Percentiles rank a stretch among this genome's conserved stretches.
These are phyloP conservation scores for Ceratocystis huliohia DNA, from an alignment of 2,329 filamentous ascomycete genomes.

Conservation along the genomic window DNA sequence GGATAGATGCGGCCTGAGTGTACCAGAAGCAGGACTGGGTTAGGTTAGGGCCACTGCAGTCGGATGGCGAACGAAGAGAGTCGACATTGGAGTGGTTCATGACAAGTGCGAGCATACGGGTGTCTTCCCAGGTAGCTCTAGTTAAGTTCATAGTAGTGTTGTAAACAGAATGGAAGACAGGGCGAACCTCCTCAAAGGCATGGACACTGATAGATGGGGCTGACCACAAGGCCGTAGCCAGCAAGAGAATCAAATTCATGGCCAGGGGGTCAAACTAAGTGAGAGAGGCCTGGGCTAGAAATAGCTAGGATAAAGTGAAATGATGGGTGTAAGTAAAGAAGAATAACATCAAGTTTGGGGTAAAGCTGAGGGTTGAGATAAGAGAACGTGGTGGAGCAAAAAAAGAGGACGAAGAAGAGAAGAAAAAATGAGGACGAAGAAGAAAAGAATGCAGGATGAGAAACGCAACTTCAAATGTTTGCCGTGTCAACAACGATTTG, in stretches of 20 bases:
- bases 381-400: not conserved
- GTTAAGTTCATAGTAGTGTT: slow-evolving; percentile 1
- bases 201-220: not conserved
- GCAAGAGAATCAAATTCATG: not conserved
- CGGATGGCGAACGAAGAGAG: not conserved
- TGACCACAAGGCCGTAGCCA: not conserved
- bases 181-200: slow-evolving; percentile 13
- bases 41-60: slow-evolving; percentile 8
- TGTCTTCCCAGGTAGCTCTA: not conserved
- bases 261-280: not conserved
- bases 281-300: too few relatives aligned
- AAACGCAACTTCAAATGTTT: too few relatives aligned
- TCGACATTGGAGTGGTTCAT: slow-evolving; percentile 10
- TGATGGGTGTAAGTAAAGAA: not conserved
- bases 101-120: slow-evolving; percentile 10
- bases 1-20: slow-evolving; percentile 12
- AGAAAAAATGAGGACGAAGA: not conserved
- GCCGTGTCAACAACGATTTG: too few relatives aligned
- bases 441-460: not conserved
- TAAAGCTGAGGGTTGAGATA: not conserved
- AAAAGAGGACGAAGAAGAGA: not conserved
- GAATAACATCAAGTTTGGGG: not conserved
- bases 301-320: not conserved
- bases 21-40: slow-evolving; percentile 13
- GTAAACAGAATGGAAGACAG: slow-evolving; percentile 7